Base-by-base conservation (phyloP, 805 yeast genomes). In the Brettanomyces sp. region DNA sequence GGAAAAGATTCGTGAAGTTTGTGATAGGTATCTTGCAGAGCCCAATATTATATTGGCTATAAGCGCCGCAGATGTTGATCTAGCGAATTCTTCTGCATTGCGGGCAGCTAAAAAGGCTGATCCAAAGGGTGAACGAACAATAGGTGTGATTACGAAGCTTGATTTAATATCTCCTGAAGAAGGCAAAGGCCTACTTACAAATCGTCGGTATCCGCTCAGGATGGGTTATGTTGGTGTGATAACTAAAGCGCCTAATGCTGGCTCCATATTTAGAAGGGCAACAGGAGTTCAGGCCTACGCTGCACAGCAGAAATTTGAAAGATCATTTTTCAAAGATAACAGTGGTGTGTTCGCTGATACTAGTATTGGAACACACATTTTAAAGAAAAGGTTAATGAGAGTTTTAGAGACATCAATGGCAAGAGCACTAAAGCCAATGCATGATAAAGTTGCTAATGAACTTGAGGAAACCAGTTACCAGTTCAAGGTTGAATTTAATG, bases 151-250 rank as follows among this genome's bases (percentile, higher is more conserved):
- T 45, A 93, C 99, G 3, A 93, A 93, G 60, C 64, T 95, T 62
- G 99, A 93, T 65, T 72, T 93, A 45, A 95, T 95, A 2, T 85
- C 81, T 23, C 84, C 96, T 0, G 74, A 73, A 40, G 64, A 71
- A 13, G 99, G 96, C 0, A 74, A 77, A 42, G 70, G 68, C 6
- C 76, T 86, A 21, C 68, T 93, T 49, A 73, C 76, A 28, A 91
- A 91, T 64, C 79, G 74, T 52, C 85, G 82, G 56, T 95, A 95
- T 57, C 98, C 99, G 0, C 69, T 93, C 49, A 80, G 76, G 56
- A 86, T 93, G 95, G 99, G 99, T 0, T 93, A 93, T 60, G 98
- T 93, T 21, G 99, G 99, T 47, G 98, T 95, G n/a, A 83, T 95
- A 18, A 86, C 97, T 2, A 85, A 79, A 52, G 75, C 85, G 0